These are phyloP conservation scores for Cavenderia fasciculata DNA, from an alignment of 78 protist species.

Conservation along the genomic window DNA sequence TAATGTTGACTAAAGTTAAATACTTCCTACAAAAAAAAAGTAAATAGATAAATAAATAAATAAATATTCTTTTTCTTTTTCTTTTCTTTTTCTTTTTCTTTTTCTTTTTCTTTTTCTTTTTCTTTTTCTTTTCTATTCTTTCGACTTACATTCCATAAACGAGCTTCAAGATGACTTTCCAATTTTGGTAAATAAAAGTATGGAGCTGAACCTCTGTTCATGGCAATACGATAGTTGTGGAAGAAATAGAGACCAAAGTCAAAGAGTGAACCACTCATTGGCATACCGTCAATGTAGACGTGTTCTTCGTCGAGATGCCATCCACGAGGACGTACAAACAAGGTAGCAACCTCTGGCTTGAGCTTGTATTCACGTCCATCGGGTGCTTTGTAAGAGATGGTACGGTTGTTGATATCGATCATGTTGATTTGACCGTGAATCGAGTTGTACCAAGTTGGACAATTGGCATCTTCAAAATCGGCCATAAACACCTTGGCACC, in stretches of 20 bases:
- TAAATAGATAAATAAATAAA: not conserved
- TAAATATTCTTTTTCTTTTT: no score
- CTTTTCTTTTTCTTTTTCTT: no score
- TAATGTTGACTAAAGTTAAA: constrained; percentile 55
- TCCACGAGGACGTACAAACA: constrained; percentile 85
- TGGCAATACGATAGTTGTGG: constrained; percentile 59
- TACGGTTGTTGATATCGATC: constrained; percentile 78
- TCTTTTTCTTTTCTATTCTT: no score
- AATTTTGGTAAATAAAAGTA: constrained; percentile 87
- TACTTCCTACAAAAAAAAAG: constrained; percentile 33
- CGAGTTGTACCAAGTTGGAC: constrained; percentile 83
- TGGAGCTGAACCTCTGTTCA: constrained; percentile 48
- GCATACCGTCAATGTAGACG: constrained; percentile 76
- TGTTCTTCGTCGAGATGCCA: constrained; percentile 85
- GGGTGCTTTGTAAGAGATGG: constrained; percentile 54
- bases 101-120: no score
- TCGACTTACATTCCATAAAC: constrained; percentile 80
- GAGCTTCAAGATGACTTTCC: constrained; percentile 85
- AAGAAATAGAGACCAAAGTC: constrained; percentile 87
- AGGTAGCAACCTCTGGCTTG: constrained; percentile 42
- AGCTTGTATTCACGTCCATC: constrained; percentile 70
- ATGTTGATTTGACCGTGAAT: constrained; percentile 80
- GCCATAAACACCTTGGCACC: constrained; percentile 90
- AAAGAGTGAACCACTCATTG: constrained; percentile 80
- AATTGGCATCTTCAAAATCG: constrained; percentile 87